Evolutionary conservation across 148 eudicot genomes (phyloP).

Genomic region (Pharnaceum exiguum): DNA sequence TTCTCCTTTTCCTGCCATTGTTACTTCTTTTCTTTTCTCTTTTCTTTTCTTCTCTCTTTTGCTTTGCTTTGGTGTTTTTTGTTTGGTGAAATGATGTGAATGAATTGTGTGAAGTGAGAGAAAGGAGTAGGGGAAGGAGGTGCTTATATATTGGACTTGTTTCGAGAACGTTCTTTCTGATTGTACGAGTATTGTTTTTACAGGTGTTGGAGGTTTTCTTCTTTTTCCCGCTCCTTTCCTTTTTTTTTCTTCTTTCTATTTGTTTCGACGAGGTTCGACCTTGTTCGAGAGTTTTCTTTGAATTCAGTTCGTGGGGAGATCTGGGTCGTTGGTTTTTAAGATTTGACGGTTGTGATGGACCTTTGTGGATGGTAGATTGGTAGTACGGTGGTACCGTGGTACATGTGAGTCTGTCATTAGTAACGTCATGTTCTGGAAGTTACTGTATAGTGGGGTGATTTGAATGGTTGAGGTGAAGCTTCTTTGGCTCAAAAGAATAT

Average conservation of each 20-base stretch:
- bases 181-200: not conserved
- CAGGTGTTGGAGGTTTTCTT: not conserved
- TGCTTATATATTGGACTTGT: slow-evolving; percentile 1
- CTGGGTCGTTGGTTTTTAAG: slow-evolving; percentile 5
- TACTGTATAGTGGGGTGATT: too few relatives aligned
- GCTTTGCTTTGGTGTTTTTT: too few relatives aligned
- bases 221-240: not conserved
- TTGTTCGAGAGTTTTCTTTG: slow-evolving; percentile 6
- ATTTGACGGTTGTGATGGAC: not conserved
- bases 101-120: not conserved
- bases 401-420: too few relatives aligned
- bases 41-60: too few relatives aligned
- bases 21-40: too few relatives aligned
- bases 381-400: too few relatives aligned
- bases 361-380: not conserved
- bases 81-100: too few relatives aligned
- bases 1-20: slow-evolving; percentile 45
- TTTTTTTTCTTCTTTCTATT: not conserved
- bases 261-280: not conserved
- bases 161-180: slow-evolving; percentile 27
- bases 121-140: not conserved
- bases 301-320: not conserved
- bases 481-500: too few relatives aligned
- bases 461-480: too few relatives aligned
- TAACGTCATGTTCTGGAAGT: too few relatives aligned